Percentiles rank a stretch among this genome's conserved stretches.
Evolutionary conservation across 768 basidiomycete species (phyloP).

Genomic region (Boletellus ananas): DNA sequence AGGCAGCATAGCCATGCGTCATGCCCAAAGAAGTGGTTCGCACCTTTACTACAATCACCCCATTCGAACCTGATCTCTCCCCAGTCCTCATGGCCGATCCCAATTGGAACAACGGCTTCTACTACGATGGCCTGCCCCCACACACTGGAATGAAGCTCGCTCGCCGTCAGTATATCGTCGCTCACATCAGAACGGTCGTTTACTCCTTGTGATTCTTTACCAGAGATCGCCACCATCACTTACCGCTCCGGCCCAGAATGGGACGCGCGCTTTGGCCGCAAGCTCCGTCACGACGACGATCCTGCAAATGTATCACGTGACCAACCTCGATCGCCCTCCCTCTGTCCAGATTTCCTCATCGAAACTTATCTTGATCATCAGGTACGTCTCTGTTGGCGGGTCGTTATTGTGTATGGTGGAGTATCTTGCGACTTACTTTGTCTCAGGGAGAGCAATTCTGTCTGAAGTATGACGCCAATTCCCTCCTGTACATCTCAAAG

Average conservation of each 20-base stretch:
- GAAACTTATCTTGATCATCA: slow-evolving; percentile 98
- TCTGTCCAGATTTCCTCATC: slow-evolving; percentile 97
- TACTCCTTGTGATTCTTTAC: not conserved
- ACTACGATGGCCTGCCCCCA: slow-evolving; percentile 92
- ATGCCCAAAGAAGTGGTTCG: slow-evolving; percentile 90
- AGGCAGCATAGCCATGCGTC: slow-evolving; percentile 91
- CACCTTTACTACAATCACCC: not conserved
- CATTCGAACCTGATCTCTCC: slow-evolving; percentile 1
- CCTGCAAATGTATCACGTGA: not conserved
- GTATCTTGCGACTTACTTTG: slow-evolving; percentile 3
- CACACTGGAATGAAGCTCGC: slow-evolving; percentile 99
- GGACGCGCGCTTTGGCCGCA: slow-evolving; percentile 95
- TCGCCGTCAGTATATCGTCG: slow-evolving; percentile 60
- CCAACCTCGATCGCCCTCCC: slow-evolving; percentile 50
- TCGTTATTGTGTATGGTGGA: not conserved
- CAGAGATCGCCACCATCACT: slow-evolving; percentile 98
- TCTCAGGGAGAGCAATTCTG: slow-evolving; percentile 91
- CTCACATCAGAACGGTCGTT: too few species aligned
- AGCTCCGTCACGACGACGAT: slow-evolving; percentile 41
- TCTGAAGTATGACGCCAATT: slow-evolving; percentile 98
- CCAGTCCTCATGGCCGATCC: slow-evolving; percentile 98
- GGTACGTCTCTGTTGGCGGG: slow-evolving; percentile 28
- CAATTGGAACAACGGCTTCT: slow-evolving; percentile 99
- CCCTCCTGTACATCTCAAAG: slow-evolving; percentile 96
- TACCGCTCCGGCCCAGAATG: slow-evolving; percentile 99